Evolutionary conservation across 208 protist species (phyloP), one percentile per base, ranked within the genome.

Genomic region (Herpetomonas samuelpessoai): DNA sequence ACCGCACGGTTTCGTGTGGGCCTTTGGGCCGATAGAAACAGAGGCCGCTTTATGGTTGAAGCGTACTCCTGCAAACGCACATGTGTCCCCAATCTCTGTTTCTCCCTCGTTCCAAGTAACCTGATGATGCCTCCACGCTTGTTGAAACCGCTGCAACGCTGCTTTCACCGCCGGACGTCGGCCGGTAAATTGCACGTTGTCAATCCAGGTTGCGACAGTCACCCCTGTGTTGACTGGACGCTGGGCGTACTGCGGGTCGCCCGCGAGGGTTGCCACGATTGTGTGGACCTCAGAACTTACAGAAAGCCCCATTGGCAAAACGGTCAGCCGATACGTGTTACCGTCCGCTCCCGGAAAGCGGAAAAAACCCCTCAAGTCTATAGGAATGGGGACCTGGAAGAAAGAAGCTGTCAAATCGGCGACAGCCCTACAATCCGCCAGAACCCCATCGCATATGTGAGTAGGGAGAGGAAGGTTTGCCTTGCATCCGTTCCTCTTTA

Each of bases 401-500:
- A 62, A 68, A 2, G 47, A 54, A 19, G 47, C 59, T 9, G 68
- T 61, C 31, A 63, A 28, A 48, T 68, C 68, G 6, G 49, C 57
- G 26, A 68, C 28, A 1, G 41, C 56, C 0, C 39, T 49, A 41
- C 58, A 58, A 27, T 63, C 68, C 6, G n/a, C 53, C 18, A 63
- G 31, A 10, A 68, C 68, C n/a, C 16, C 7, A 4, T 19, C 10
- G 30, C 49, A 56, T 16, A 61, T 30, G 1, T 19, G n/a, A 0
- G 54, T 52, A 44, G 38, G 21, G 2, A 68, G 49, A 12, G 48
- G 28, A 9, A 63, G 14, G 3, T 25, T 2, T 3, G 54, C 27
- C 3, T 21, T 2, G 49, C 68, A 74, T 18, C 51, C 59, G 22
- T 61, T 28, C 30, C 27, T 28, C 3, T 46, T 25, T 1, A 67